phyloP scores from a whole-genome alignment of 768 basidiomycete genomes.

The Tricholoma bakamatsutake region DNA sequence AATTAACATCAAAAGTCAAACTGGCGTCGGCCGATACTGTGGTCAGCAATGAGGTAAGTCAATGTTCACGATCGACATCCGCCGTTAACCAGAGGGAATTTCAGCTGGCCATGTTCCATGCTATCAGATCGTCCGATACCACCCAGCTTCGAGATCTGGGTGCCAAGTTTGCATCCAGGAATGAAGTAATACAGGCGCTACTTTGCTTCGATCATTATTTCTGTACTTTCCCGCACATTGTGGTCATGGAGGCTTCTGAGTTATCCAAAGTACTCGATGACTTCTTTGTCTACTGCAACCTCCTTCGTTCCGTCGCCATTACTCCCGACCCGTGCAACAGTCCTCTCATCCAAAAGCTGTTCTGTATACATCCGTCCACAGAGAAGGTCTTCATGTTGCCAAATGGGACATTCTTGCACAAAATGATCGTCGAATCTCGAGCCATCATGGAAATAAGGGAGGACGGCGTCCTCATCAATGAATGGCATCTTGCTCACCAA shows the following conservation, averaged over 20 bases:
- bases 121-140: conserved; percentile 12
- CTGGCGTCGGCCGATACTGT: conserved; percentile 5
- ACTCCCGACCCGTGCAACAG: not conserved
- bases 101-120: conserved; percentile 19
- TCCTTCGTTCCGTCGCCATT: conserved; percentile 18
- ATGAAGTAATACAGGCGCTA: conserved; percentile 26
- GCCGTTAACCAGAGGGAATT: not conserved
- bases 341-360: conserved; percentile 1
- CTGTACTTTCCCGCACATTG: conserved; percentile 19
- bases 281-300: conserved; percentile 30
- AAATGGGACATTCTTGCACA: conserved; percentile 1
- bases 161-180: conserved; percentile 18
- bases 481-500: conserved; percentile 15
- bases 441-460: not conserved
- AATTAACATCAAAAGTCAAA: conserved; percentile 16
- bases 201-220: conserved; percentile 44
- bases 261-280: conserved; percentile 23
- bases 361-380: conserved; percentile 1
- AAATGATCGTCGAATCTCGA: not conserved
- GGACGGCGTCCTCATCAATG: conserved; percentile 5
- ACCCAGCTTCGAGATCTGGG: conserved; percentile 26
- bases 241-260: conserved; percentile 17
- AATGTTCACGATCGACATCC: not conserved
- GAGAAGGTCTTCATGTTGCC: not conserved
- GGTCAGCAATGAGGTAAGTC: conserved; percentile 10